Evolutionary conservation across 2,329 filamentous ascomycete species (phyloP), one percentile per base, ranked within the genome.

Genomic region (Emergomyces pasteurianus): DNA sequence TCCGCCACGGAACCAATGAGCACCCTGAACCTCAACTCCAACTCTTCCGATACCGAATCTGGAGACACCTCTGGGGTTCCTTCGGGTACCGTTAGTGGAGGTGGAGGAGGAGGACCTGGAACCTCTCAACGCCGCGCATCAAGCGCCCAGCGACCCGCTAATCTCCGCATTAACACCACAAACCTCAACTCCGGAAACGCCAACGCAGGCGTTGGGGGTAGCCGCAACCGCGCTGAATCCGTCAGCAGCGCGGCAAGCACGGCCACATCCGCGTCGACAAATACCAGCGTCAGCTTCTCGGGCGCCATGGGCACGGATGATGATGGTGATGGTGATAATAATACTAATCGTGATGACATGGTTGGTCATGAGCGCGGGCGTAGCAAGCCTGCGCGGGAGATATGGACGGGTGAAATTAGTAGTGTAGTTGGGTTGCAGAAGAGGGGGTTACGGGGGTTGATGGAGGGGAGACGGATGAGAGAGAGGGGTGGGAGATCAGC

Each of bases 401-500:
- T 92, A 0, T 99, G 94, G 92, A 80, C 76, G 1, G 78, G 77
- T 78, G 82, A 68, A 86, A 87, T 61, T 84, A 95, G 77, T 76
- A 90, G 90, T 56, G 92, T 97, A 2, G 95, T 99, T 66, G 94
- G 94, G 0, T 73, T 99, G 65, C 94, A 99, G 78, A 99, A 99
- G 78, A 82, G 94, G 59, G 94, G 94, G 0, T 74, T 99, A 42
- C 81, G 92, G 62, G 94, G 94, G 0, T 74, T 99, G 66, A 97
- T 99, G 94, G 94, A 97, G 74, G 92, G 92, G 3, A 80, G 92
- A 52, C 81, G 92, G 63, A 86, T 96, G 79, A 80, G 92, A 34
- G 64, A 65, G 50, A 60, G 63, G 58, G 63, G 52, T 5, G 59
- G 50, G 34, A 23, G 36, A 76, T 62, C 73, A 74, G 63, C 63